Conservation (phyloP, 1,139 yeast genomes). For the Geotrichum fermentans region DNA sequence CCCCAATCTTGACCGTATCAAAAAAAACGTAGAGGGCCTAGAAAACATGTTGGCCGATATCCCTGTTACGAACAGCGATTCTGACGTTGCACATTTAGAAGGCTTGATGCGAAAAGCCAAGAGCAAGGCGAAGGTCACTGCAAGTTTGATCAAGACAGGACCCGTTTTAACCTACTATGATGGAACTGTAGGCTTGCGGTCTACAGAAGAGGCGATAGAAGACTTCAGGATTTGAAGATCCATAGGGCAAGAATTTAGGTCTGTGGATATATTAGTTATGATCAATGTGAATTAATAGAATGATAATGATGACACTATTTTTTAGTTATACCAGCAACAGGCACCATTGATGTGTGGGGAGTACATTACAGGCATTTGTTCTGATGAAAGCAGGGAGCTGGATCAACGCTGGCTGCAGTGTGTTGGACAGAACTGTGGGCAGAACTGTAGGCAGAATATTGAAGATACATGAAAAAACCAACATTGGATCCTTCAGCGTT, state of each 20-base stretch:
- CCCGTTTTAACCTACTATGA: conserved; percentile 27
- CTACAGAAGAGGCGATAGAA: conserved; percentile 36
- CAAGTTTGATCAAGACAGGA: conserved; percentile 27
- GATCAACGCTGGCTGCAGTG: too few species aligned
- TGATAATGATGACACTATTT: background rate
- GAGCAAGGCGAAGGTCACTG: conserved; percentile 33
- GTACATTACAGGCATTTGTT: too few species aligned
- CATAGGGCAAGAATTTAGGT: background rate
- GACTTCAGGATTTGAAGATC: conserved; percentile 21
- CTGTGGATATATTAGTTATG: background rate
- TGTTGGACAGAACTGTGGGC: too few species aligned
- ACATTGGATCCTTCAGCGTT: too few species aligned
- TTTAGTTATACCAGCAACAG: too few species aligned
- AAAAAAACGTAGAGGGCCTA: conserved; percentile 22
- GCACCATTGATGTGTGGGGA: too few species aligned
- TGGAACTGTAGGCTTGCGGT: conserved; percentile 28
- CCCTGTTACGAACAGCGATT: conserved; percentile 32
- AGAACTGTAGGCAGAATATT: too few species aligned
- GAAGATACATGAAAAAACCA: too few species aligned
- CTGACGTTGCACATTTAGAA: conserved; percentile 33
- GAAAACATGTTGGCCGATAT: conserved; percentile 26
- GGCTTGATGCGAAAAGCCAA: conserved; percentile 31
- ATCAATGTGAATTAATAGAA: background rate
- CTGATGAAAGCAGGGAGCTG: too few species aligned
- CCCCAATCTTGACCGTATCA: conserved; percentile 9